These are phyloP conservation scores for Cordyceps militaris DNA, from an alignment of 2,329 filamentous ascomycete genomes.

Conservation along the genomic window DNA sequence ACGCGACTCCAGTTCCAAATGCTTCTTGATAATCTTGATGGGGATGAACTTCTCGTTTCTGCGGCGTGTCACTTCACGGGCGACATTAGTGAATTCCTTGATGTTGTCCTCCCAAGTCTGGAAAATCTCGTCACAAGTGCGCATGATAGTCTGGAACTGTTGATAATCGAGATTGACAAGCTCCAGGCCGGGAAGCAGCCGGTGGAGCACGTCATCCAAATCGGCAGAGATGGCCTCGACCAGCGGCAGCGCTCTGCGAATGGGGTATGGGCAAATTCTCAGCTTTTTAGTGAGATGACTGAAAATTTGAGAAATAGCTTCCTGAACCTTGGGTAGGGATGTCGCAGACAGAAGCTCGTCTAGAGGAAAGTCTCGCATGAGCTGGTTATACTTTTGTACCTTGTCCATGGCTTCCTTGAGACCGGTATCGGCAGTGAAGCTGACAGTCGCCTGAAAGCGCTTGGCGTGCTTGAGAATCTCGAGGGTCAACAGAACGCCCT, in stretches of 20 bases:
- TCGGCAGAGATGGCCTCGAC: slow-evolving; percentile 96
- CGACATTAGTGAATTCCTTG: slow-evolving; percentile 97
- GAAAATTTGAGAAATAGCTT: slow-evolving; percentile 86
- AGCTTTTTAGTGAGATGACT: slow-evolving; percentile 95
- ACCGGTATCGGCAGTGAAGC: slow-evolving; percentile 92
- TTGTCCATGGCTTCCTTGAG: slow-evolving; percentile 92
- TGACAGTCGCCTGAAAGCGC: slow-evolving; percentile 94
- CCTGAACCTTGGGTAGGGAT: slow-evolving; percentile 78
- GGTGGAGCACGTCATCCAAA: slow-evolving; percentile 78
- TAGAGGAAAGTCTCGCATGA: slow-evolving; percentile 96
- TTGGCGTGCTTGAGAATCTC: slow-evolving; percentile 96
- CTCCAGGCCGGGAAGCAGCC: slow-evolving; percentile 75
- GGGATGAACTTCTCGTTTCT: slow-evolving; percentile 97
- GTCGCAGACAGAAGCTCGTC: slow-evolving; percentile 92
- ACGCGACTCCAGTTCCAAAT: slow-evolving; percentile 81
- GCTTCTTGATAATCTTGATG: slow-evolving; percentile 87
- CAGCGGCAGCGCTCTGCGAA: slow-evolving; percentile 82
- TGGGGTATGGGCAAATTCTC: slow-evolving; percentile 91
- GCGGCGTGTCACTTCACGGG: slow-evolving; percentile 86
- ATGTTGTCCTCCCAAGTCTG: slow-evolving; percentile 89
- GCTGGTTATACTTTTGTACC: slow-evolving; percentile 96
- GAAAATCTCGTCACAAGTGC: slow-evolving; percentile 78
- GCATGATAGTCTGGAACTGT: slow-evolving; percentile 83
- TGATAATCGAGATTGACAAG: slow-evolving; percentile 88
- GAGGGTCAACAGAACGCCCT: slow-evolving; percentile 83